Evolutionary conservation across 345 rosid genomes (phyloP), one percentile per base, ranked within the genome.

Genomic region (Lepidium didymum): DNA sequence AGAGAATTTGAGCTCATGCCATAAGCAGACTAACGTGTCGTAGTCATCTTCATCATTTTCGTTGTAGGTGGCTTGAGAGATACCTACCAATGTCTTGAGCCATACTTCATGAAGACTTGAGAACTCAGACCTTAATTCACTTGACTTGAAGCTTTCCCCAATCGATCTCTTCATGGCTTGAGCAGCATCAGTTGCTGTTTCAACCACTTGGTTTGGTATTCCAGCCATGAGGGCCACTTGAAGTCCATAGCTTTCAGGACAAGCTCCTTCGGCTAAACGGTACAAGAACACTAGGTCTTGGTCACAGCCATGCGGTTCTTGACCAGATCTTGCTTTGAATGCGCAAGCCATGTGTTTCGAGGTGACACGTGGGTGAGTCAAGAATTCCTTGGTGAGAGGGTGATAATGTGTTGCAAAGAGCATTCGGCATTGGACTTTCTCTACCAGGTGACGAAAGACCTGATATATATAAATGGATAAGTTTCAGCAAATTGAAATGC

Each of bases 381-480:
- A 84, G 58, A 93, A 93, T 56, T 93, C 98, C 80, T 86, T 90
- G 23, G 97, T 90, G 37, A 93, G 96, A 0, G 97, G 91, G 67
- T 90, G 97, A 70, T 93, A 93, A 77, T 93, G 98, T 1, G 97
- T 93, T 11, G 98, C 97, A 56, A 93, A 90, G 60, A 90, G 86
- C 74, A 93, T 75, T 29, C 97, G 80, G 69, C 97, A 93, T 53
- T 88, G 88, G 25, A 93, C 86, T 69, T 84, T 87, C 72, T 93
- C 97, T n/a, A 90, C 86, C 41, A 93, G 87, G 77, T 93, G 90
- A 66, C 98, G 89, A 49, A 93, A 84, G 59, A 90, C 97, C 98
- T 92, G 78, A 21, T 63, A 36, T 8, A 40, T 0, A 11, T 29
- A 29, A 18, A 29, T 18, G 0, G 0, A 6, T 5, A 63, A 34